Percentiles rank a stretch among this genome's conserved stretches.
phyloP scores from a whole-genome alignment of 192 early-diverging fungal species.

The Backusella westeae region DNA sequence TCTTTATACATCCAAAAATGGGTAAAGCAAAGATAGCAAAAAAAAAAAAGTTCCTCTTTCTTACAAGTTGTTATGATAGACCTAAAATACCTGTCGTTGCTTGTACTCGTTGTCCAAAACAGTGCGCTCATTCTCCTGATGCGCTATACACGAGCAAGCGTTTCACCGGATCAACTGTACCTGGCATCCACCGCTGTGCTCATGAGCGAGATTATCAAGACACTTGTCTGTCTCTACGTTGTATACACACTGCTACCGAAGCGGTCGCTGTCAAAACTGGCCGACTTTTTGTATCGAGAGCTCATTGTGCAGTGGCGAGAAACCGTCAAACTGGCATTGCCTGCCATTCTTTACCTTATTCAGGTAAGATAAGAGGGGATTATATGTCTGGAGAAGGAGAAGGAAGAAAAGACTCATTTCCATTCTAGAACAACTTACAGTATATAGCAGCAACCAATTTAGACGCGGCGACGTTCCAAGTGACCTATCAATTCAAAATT shows the following conservation, averaged over 20 bases:
- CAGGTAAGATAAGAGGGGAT: conserved; percentile 44
- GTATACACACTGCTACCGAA: conserved; percentile 23
- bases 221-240: conserved; percentile 51
- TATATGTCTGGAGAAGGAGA: too few relatives aligned
- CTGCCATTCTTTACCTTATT: conserved; percentile 87
- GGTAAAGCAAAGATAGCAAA: background rate
- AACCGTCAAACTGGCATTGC: conserved; percentile 74
- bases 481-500: conserved; percentile 98
- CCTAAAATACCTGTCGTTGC: conserved; percentile 78
- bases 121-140: conserved; percentile 83
- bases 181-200: conserved; percentile 87
- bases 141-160: conserved; percentile 71
- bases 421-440: conserved; percentile 82
- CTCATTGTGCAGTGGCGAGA: conserved; percentile 64
- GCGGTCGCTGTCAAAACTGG: conserved; percentile 22
- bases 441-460: conserved; percentile 84
- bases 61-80: background rate
- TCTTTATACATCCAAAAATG: too few relatives aligned
- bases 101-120: conserved; percentile 87
- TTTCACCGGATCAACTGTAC: conserved; percentile 44
- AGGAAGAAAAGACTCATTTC: too few relatives aligned
- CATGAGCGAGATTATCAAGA: conserved; percentile 79
- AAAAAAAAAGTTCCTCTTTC: background rate
- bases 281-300: conserved; percentile 43
- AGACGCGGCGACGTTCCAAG: conserved; percentile 95